These are phyloP conservation scores for Euphorbia celastroides DNA, from an alignment of 441 rosid genomes.

Conservation along the genomic window DNA sequence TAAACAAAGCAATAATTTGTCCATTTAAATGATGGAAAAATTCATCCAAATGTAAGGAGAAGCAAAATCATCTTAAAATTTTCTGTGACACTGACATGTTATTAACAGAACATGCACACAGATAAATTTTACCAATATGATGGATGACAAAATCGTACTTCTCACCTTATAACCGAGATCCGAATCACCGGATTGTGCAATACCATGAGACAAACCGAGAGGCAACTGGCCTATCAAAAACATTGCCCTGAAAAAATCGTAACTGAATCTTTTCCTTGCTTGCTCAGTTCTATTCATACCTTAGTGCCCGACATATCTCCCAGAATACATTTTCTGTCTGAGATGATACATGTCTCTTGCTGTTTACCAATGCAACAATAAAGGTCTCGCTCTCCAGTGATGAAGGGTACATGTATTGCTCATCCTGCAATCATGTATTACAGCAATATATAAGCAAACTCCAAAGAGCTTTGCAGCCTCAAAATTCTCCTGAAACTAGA, in stretches of 20 bases:
- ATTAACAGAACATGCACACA: too few species aligned
- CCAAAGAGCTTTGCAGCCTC: not conserved
- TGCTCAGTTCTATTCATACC: conserved; percentile 24
- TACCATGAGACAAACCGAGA: not conserved
- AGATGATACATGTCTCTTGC: conserved; percentile 24
- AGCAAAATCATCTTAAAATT: too few species aligned
- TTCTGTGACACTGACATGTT: too few species aligned
- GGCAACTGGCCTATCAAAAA: too few species aligned
- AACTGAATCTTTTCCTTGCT: not conserved
- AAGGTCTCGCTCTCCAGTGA: conserved; percentile 71
- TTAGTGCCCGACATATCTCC: conserved; percentile 82
- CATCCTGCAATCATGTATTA: conserved; percentile 44
- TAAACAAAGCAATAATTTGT: too few species aligned
- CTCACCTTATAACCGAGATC: not conserved
- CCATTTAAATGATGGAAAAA: too few species aligned
- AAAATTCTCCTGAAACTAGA: not conserved
- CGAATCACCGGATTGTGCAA: not conserved
- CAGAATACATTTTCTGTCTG: conserved; percentile 37
- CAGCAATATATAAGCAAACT: not conserved
- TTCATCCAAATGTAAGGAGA: too few species aligned
- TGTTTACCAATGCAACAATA: conserved; percentile 57
- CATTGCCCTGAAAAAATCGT: too few species aligned
- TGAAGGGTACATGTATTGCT: conserved; percentile 69
- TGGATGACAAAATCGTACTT: not conserved
- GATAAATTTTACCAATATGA: too few species aligned